phyloP scores from a whole-genome alignment of 2,329 filamentous ascomycete genomes.

The Ophiostoma sp. region DNA sequence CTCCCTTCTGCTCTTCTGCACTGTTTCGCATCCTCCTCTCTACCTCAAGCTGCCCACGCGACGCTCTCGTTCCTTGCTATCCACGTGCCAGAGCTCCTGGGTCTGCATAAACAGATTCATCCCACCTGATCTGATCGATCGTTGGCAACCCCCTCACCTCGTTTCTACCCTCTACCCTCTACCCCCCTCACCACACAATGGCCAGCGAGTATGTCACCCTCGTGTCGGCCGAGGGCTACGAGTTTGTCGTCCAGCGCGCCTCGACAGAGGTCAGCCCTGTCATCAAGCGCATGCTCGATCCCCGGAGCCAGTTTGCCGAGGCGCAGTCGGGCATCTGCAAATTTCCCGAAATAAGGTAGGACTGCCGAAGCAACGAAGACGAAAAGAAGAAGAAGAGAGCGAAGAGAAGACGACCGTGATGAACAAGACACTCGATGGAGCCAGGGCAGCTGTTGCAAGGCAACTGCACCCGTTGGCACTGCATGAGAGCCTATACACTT shows the following conservation, averaged over 20 bases:
- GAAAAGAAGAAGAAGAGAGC: conserved; percentile 28
- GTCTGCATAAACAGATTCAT: conserved; percentile 11
- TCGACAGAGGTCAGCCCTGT: conserved; percentile 64
- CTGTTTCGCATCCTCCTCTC: not conserved
- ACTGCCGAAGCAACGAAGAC: not conserved
- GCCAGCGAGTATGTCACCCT: conserved; percentile 69
- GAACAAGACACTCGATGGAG: conserved; percentile 30
- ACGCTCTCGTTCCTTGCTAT: conserved; percentile 1
- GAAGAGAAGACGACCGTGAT: conserved; percentile 29
- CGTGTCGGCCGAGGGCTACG: conserved; percentile 68
- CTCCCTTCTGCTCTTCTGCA: not conserved
- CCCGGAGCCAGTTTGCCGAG: conserved; percentile 62
- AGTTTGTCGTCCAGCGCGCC: conserved; percentile 69
- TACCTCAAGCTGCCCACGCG: not conserved
- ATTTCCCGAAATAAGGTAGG: conserved; percentile 71
- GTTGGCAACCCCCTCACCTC: not conserved
- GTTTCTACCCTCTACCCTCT: not conserved
- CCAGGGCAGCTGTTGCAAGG: conserved; percentile 18
- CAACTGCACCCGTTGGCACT: conserved; percentile 19
- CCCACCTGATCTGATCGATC: not conserved
- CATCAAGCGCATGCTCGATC: conserved; percentile 70
- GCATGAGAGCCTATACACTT: conserved; percentile 29
- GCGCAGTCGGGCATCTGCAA: conserved; percentile 58
- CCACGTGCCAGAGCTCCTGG: conserved; percentile 8
- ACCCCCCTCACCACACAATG: conserved; percentile 17